Base-by-base conservation (phyloP, 805 yeast genomes). In the Wickerhamomyces sydowiorum region DNA sequence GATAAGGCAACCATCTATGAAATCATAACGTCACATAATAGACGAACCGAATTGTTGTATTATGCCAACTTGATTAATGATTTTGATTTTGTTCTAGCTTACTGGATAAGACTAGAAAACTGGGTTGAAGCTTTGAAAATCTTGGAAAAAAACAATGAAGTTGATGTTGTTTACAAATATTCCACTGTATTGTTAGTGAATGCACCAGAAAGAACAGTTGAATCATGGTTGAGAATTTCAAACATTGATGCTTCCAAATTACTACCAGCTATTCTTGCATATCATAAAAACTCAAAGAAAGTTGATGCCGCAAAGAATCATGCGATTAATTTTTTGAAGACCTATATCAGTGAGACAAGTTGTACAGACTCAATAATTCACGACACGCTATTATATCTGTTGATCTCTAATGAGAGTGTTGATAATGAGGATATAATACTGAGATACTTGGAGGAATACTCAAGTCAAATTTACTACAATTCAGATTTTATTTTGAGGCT, bases 71-170 rank as follows among this genome's bases (percentile, higher is more conserved):
- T 80, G 17, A 72, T 83, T 7, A 69, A 76, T 36, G 96, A 93
- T 57, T 77, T 72, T 55, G 78, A 76, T 36, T 85, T 74, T 59
- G 82, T 88, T 2, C 59, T 90, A 24, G 68, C 78, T 7, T 79
- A 82, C 59, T 78, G 89, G 75, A 71, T 90, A 12, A 75, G 80
- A 39, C 58, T 70, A 22, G 83, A 81, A 47, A 73, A 80, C 46
- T 93, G 96, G 96, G 59, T 66, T 13, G 81, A 81, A 43, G 84
- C 95, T 0, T 59, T 87, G 39, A 75, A 75, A 40, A 73, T 79
- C 0, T 52, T 78, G n/a, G 65, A 69, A 30, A 68, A 75, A 34
- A 72, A 72, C 41, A 70, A 72, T 32, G 72, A 73, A 32, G 64
- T 71, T 0, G 56, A 63, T 0, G 56, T 77, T 8, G 73, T 85